A percentile compares a stretch with the other conserved stretches of the same genome.
These are phyloP conservation scores for Ramalina peruviana DNA, from an alignment of 495 filamentous ascomycete genomes.

Conservation along the genomic window DNA sequence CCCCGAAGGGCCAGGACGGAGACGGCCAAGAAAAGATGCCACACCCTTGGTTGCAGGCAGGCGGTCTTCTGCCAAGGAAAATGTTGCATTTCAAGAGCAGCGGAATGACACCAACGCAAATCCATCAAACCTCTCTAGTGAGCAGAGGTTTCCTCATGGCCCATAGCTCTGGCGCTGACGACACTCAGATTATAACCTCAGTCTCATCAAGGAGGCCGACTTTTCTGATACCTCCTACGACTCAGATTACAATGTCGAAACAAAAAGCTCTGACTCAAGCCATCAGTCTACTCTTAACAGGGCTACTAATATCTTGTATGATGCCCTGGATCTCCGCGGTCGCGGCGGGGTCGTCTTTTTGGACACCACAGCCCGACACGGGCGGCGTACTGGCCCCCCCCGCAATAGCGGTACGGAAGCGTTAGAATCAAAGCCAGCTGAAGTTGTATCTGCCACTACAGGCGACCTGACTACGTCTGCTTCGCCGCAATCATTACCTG, in stretches of 20 bases:
- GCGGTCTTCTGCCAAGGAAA: no score
- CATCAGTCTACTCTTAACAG: conserved; percentile 37
- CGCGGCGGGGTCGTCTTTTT: conserved; percentile 43
- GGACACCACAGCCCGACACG: conserved; percentile 16
- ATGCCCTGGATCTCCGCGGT: conserved; percentile 36
- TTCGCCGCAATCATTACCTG: background rate
- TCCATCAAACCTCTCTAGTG: no score
- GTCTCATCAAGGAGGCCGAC: no score
- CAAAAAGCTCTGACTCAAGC: conserved; percentile 6
- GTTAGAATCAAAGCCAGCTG: conserved; percentile 2
- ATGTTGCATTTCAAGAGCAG: no score
- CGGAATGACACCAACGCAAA: no score
- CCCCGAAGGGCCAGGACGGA: no score
- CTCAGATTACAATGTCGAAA: background rate
- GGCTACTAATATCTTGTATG: conserved; percentile 42
- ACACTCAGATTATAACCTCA: background rate
- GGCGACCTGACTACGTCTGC: conserved; percentile 9
- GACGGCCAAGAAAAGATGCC: no score
- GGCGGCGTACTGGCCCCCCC: background rate
- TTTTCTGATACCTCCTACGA: conserved; percentile 8
- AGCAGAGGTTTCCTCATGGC: no score
- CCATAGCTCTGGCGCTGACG: background rate
- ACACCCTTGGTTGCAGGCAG: no score
- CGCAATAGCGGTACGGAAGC: background rate
- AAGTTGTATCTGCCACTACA: conserved; percentile 17